phyloP scores from a whole-genome alignment of 129 eudicot species.

The Oenanthe sinensis region DNA sequence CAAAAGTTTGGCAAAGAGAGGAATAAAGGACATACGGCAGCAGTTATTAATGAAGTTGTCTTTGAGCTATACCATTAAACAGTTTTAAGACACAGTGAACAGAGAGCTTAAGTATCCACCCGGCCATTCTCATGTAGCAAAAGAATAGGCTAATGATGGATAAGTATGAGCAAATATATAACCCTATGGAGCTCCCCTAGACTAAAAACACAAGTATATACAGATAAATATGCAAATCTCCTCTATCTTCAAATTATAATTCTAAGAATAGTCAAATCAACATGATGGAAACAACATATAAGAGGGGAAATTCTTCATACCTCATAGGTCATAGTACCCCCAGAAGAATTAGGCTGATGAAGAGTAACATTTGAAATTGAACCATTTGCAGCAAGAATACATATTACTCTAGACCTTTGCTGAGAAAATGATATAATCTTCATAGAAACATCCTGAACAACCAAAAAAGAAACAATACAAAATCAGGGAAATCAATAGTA shows the following conservation, averaged over 20 bases:
- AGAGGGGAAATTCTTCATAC: slow-evolving; percentile 17
- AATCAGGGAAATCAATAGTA: neutral
- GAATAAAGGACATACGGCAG: neutral
- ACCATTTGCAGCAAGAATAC: slow-evolving; percentile 85
- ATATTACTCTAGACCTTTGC: slow-evolving; percentile 64
- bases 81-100: neutral
- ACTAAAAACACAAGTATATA: too few species aligned
- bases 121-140: too few species aligned
- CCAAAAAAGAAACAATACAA: neutral
- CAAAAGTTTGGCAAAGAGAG: neutral
- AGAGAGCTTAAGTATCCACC: neutral
- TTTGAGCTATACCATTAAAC: neutral
- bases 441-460: slow-evolving; percentile 68
- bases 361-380: slow-evolving; percentile 81
- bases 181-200: too few species aligned
- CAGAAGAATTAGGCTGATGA: slow-evolving; percentile 73
- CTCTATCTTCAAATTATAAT: neutral
- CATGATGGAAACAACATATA: too few species aligned
- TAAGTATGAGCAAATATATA: too few species aligned
- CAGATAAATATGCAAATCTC: neutral
- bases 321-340: slow-evolving; percentile 91
- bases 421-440: slow-evolving; percentile 82
- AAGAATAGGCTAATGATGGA: too few species aligned
- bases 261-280: too few species aligned
- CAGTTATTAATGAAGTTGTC: neutral